Evolutionary conservation across 2,329 filamentous ascomycete species (phyloP), one percentile per base, ranked within the genome.

Genomic region (Penicillium capsulatum): DNA sequence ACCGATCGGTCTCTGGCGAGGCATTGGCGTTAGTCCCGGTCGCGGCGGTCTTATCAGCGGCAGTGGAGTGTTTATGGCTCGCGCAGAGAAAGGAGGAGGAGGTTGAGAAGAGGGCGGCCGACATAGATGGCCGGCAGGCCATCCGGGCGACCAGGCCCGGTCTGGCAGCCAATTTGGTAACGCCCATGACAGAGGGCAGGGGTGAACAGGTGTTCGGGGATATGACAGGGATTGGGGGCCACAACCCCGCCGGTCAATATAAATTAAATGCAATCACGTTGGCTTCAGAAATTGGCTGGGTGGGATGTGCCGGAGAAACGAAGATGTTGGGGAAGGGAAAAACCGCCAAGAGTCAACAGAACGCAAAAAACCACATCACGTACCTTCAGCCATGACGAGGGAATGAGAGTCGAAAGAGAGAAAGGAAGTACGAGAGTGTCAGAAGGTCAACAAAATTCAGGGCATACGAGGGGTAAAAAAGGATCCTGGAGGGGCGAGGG

Each of bases 1-100:
- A 81, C 44, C 71, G 68, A 65, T 83, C 79, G 45, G 56, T 45
- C 54, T 54, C 47, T 31, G 34, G 31, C 17, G 43, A 36, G 32
- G 34, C 31, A 39, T 38, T 33, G 15, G 20, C 31, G 17, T 24
- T 31, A 30, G 44, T 22, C 9, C 9, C 5, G 9, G 5, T 22
- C 19, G 19, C 9, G 19, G 19, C 19, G 19, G 19, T 22, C 5
- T 5, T 9, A 22, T 9, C 19, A 9, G 19, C 9, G 19, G 5
- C 33, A 13, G 22, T 29, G 38, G 43, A 20, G 13, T 27, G 16
- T 34, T 44, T 50, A 34, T 48, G 42, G 9, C 26, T 44, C 3
- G 43, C 40, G 40, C 53, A 55, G 22, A 34, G 46, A 22, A 45
- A 28, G 33, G 48, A 31, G 13, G 44, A 36, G 34, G 51, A 48